Evolutionary conservation across 1,284 basidiomycete species (phyloP), one percentile per base, ranked within the genome.

Genomic region (Ceratobasidium sp.): DNA sequence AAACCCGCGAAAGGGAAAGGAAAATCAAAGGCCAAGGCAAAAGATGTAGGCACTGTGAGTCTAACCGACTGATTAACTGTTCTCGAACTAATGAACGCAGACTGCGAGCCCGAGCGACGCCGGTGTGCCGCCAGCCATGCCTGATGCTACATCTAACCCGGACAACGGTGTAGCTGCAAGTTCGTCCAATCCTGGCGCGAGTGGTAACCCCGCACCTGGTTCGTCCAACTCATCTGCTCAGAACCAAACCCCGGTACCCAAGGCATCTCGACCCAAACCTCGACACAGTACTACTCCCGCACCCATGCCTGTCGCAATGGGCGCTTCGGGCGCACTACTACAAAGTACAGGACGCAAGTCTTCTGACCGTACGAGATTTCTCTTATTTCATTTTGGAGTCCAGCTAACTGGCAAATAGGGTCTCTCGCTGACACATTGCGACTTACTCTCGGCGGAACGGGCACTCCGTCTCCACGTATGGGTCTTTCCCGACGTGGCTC

Each of bases 401-500:
- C 26, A 51, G 44, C 42, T 77, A 46, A 77, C 61, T 10, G 15
- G 40, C n/a, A 39, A 56, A 42, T 26, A 77, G 73, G 73, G 7
- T 63, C 73, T 7, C 46, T 77, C 15, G 55, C 73, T n/a, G 73
- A 77, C 51, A 77, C 73, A 15, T 23, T 77, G 20, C 73, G 73
- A 5, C 61, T 67, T 10, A 39, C 73, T 42, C 49, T 77, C 20
- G 73, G 73, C 15, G 73, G 63, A 23, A 56, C 73, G 23, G 49
- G 63, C 46, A 77, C 49, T 23, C 73, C 73, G 33, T 20, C 73
- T 49, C 73, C 73, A 33, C 73, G 73, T 23, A 49, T 77, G 61
- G 73, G 73, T 46, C 73, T 77, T 49, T 77, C 73, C 33, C 73
- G 73, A 44, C 73, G 73, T 44, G 63, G 73, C 23, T 77, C 73